phyloP scores from a whole-genome alignment of 345 rosid species.

The Citrus inodora region DNA sequence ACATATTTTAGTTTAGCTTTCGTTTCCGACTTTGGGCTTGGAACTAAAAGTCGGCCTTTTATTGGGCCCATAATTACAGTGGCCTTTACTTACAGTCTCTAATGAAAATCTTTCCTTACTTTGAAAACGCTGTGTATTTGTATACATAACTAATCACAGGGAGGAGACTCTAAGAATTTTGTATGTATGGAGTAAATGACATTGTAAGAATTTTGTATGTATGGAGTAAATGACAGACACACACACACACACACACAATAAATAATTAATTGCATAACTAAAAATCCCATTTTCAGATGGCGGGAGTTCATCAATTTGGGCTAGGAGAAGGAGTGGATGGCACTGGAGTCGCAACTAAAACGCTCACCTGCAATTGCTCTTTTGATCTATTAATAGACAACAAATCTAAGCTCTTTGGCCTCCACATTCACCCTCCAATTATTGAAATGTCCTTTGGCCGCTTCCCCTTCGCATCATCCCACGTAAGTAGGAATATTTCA shows the following conservation, averaged over 20 bases:
- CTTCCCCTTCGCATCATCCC: conserved; percentile 55
- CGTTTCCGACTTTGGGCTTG: too few relatives aligned
- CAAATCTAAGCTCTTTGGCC: conserved; percentile 73
- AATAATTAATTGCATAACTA: neutral
- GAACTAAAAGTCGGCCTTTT: too few relatives aligned
- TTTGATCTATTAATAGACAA: conserved; percentile 54
- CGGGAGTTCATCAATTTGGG: conserved; percentile 41
- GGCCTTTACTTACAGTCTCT: too few relatives aligned
- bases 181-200: too few relatives aligned
- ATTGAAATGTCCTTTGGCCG: conserved; percentile 54
- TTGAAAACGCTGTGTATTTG: too few relatives aligned
- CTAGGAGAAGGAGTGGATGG: conserved; percentile 79
- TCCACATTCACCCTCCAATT: conserved; percentile 63
- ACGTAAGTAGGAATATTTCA: conserved; percentile 25
- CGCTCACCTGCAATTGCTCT: conserved; percentile 70
- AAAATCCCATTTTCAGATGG: conserved; percentile 38
- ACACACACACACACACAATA: too few relatives aligned
- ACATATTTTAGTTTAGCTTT: neutral
- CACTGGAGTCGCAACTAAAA: conserved; percentile 66
- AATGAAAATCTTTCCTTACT: too few relatives aligned
- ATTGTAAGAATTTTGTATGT: too few relatives aligned
- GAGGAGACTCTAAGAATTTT: too few relatives aligned
- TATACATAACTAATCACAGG: too few relatives aligned
- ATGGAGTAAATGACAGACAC: too few relatives aligned
- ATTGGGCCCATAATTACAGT: too few relatives aligned